Evolutionary conservation across 805 yeast species (phyloP).

Genomic region (Wickerhamomyces strasburgensis): DNA sequence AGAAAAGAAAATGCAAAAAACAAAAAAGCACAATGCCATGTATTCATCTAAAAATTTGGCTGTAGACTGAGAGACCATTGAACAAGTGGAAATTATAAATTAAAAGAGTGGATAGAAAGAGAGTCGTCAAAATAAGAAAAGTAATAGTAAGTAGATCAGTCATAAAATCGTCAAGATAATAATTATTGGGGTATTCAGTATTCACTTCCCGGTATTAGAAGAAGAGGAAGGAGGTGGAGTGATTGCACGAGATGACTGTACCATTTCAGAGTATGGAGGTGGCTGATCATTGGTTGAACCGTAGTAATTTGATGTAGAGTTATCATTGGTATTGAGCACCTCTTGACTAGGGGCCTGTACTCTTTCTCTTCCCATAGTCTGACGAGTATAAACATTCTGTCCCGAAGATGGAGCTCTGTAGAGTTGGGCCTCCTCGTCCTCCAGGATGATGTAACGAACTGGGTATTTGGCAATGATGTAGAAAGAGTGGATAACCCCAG

Average conservation of each 20-base stretch:
- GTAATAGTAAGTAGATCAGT: slow-evolving; percentile 1
- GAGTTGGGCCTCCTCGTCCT: slow-evolving; percentile 25
- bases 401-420: slow-evolving; percentile 13
- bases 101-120: slow-evolving; percentile 3
- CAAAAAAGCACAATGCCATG: no score
- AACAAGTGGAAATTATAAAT: no score
- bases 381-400: neutral
- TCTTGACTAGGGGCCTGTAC: slow-evolving; percentile 11
- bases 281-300: slow-evolving; percentile 15
- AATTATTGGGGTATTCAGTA: slow-evolving; percentile 1
- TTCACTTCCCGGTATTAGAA: neutral
- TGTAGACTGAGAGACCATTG: no score
- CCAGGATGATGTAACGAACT: slow-evolving; percentile 25
- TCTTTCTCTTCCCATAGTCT: slow-evolving; percentile 9
- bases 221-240: no score
- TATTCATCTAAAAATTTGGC: no score
- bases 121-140: slow-evolving; percentile 4
- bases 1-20: no score
- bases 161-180: neutral
- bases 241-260: no score
- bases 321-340: slow-evolving; percentile 3
- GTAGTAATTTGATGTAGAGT: slow-evolving; percentile 5
- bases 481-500: slow-evolving; percentile 75
- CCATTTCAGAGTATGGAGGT: slow-evolving; percentile 18
- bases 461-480: slow-evolving; percentile 77